Percentiles rank a stretch among this genome's conserved stretches.
Conservation (phyloP, 768 basidiomycete genomes). For the Cystoderma amianthinum region DNA sequence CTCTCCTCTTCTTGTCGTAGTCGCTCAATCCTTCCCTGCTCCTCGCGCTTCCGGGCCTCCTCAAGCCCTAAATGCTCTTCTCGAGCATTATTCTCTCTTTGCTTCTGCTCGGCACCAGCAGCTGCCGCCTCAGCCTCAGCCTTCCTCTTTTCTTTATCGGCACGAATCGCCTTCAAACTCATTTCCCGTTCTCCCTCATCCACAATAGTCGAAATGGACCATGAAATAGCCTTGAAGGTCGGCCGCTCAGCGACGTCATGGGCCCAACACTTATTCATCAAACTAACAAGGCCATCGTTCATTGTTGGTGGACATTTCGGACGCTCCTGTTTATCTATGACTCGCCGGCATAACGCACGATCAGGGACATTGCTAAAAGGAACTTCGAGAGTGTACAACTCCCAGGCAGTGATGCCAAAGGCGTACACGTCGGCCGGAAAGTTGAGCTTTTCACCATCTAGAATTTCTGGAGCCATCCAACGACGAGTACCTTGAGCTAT, state of each 20-base stretch:
- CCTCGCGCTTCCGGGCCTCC: too few species aligned
- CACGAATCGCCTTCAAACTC: too few species aligned
- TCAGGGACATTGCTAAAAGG: not conserved
- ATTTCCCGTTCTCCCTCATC: not conserved
- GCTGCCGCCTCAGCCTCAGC: too few species aligned
- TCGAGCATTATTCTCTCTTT: too few species aligned
- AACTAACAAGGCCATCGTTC: not conserved
- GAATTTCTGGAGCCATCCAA: conserved; percentile 45
- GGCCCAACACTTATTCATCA: not conserved
- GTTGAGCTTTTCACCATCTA: conserved; percentile 19
- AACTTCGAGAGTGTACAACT: conserved; percentile 30
- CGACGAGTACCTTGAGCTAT: conserved; percentile 15
- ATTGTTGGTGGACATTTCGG: not conserved
- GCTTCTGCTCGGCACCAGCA: too few species aligned
- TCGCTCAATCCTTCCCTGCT: too few species aligned
- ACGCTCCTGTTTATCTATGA: not conserved
- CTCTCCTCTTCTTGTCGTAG: too few species aligned
- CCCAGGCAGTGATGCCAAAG: conserved; percentile 33
- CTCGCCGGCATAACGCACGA: not conserved
- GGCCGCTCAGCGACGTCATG: not conserved
- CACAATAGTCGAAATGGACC: not conserved
- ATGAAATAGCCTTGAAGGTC: not conserved
- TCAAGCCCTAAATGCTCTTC: too few species aligned
- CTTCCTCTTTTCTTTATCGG: too few species aligned
- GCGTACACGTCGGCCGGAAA: conserved; percentile 27